Evolutionary conservation across 2,329 filamentous ascomycete species (phyloP), one percentile per base, ranked within the genome.

Genomic region (Dryadomyces sulphureus): DNA sequence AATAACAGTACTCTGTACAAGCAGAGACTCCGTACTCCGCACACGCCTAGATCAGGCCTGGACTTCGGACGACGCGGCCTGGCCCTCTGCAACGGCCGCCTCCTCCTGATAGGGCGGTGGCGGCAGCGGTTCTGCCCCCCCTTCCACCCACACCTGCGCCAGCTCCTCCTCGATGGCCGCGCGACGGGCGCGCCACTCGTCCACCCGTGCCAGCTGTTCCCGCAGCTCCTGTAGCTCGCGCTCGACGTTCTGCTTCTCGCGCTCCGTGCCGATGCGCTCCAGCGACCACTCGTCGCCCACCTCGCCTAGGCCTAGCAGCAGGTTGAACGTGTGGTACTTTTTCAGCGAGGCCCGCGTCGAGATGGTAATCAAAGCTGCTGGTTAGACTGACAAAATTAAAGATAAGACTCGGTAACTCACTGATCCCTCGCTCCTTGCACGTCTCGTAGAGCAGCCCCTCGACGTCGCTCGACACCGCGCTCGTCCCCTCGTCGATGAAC

Each of bases 401-500:
- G 12, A 3, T 9, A 40, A 22, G 25, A 7, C 14, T 14, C 27
- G 35, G 17, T 11, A 9, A 77, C 81, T 74, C 69, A 86, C 82
- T 98, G 54, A 96, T 96, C 0, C 90, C 90, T 58, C 81, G 84
- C 50, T 88, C 84, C 64, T 98, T 98, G 56, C 86, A 89, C 19
- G 77, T 82, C 65, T 98, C 89, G 58, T 98, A 98, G 35, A 98
- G 63, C 20, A 96, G 60, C 1, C 92, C 92, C 60, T 98, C 92
- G 2, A 98, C 92, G 56, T 98, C 92, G 38, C 81, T 88, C 5
- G 84, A 92, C 2, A 96, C 92, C 1, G 92, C 92, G 49, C 84
- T 93, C 0, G 92, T 98, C 7, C 88, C 90, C 63, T 98, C 92
- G 52, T 98, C 92, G 48, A 98, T 79, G 56, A 98, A 87, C 2